Conservation (phyloP, 257 asterid species). For the Thymus mandschuricus region DNA sequence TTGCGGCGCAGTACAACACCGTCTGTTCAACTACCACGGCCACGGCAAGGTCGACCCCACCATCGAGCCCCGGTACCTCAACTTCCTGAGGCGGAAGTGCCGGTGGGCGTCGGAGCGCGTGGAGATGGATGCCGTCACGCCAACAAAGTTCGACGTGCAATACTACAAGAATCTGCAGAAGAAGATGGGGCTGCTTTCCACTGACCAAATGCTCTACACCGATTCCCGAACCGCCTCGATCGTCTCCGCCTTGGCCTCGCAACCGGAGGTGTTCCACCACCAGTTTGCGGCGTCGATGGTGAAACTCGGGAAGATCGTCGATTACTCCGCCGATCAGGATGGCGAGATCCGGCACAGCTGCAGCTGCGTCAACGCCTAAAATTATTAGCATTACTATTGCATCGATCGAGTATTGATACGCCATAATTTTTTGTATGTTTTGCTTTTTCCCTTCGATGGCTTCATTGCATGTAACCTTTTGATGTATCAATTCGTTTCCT, state of each 20-base stretch:
- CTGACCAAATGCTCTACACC: constrained; percentile 65
- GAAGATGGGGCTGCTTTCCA: constrained; percentile 71
- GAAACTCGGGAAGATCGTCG: constrained; percentile 75
- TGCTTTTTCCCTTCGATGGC: not conserved
- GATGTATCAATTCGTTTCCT: not conserved
- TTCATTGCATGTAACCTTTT: not conserved
- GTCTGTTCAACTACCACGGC: constrained; percentile 60
- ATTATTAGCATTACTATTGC: not conserved
- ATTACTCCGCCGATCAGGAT: constrained; percentile 38
- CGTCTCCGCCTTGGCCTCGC: constrained; percentile 64
- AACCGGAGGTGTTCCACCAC: constrained; percentile 41
- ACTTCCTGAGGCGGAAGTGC: constrained; percentile 72
- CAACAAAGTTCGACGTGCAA: constrained; percentile 52
- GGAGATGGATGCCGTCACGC: constrained; percentile 65
- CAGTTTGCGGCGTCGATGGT: constrained; percentile 81
- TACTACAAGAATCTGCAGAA: constrained; percentile 69
- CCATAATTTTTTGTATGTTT: not conserved
- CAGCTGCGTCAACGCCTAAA: constrained; percentile 47
- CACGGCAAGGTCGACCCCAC: constrained; percentile 52
- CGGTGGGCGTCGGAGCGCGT: constrained; percentile 88
- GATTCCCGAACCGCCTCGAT: constrained; percentile 63
- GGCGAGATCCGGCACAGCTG: constrained; percentile 69
- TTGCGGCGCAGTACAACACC: constrained; percentile 61
- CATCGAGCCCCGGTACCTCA: constrained; percentile 52
- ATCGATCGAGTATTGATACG: not conserved